Evolutionary conservation across 192 early-diverging fungal genomes (phyloP).

Genomic region (Dispira simplex): DNA sequence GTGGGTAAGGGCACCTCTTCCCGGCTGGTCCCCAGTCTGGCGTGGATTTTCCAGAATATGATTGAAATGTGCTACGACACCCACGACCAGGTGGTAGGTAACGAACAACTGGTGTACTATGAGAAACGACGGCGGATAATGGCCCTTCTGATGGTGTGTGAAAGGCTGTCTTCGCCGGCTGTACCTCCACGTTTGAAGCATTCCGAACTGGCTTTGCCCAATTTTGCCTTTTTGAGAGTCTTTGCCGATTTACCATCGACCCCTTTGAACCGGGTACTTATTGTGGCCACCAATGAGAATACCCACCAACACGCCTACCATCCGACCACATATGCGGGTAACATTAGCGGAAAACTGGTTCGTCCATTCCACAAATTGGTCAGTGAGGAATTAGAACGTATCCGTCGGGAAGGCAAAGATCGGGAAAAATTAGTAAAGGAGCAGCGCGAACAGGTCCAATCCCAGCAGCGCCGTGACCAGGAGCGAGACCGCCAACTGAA

Average conservation of each 20-base stretch:
- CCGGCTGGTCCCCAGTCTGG: slow-evolving; percentile 46
- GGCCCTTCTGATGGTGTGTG: slow-evolving; percentile 35
- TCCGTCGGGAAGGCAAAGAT: slow-evolving; percentile 48
- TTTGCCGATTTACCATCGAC: background rate
- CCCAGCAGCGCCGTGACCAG: slow-evolving; percentile 26
- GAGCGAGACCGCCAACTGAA: slow-evolving; percentile 33
- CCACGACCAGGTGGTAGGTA: slow-evolving; percentile 34
- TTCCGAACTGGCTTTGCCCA: background rate
- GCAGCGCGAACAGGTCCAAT: slow-evolving; percentile 33
- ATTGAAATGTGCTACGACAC: slow-evolving; percentile 50
- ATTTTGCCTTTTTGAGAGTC: background rate
- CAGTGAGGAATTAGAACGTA: slow-evolving; percentile 41
- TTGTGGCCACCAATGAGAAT: slow-evolving; percentile 1
- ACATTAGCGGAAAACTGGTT: background rate
- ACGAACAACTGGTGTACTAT: slow-evolving; percentile 40
- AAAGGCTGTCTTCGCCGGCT: slow-evolving; percentile 19
- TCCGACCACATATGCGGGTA: background rate
- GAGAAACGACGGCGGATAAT: slow-evolving; percentile 52
- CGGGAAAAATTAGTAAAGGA: slow-evolving; percentile 45
- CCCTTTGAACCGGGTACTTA: background rate
- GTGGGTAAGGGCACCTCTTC: slow-evolving; percentile 11
- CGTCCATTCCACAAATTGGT: slow-evolving; percentile 31
- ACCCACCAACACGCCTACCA: slow-evolving; percentile 8
- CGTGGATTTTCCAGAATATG: slow-evolving; percentile 59
- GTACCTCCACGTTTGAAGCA: background rate